Conservation (phyloP, 257 asterid genomes). For the Verbena officinalis region DNA sequence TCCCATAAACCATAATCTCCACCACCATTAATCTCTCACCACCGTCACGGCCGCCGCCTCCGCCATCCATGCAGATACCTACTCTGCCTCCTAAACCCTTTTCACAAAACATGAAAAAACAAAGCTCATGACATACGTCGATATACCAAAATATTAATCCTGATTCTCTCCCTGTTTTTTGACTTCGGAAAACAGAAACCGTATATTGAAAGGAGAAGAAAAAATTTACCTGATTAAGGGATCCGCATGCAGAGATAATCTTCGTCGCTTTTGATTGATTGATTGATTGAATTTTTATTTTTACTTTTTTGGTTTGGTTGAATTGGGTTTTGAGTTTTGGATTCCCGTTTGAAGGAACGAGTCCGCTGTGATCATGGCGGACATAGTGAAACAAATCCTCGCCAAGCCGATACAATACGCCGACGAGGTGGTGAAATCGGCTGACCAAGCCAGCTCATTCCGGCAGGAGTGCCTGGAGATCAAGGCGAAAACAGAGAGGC, state of each 20-base stretch:
- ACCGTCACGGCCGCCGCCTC: constrained; percentile 27
- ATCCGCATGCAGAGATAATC: neutral
- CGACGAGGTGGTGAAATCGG: constrained; percentile 54
- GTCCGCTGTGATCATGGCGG: constrained; percentile 76
- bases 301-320: neutral
- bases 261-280: neutral
- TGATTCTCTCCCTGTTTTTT: neutral
- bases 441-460: constrained; percentile 55
- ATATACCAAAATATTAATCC: neutral
- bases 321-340: neutral
- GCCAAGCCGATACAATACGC: constrained; percentile 67
- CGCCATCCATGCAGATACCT: constrained; percentile 27
- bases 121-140: neutral
- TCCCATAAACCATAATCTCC: constrained; percentile 20
- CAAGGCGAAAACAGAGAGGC: constrained; percentile 53
- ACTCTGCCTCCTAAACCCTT: constrained; percentile 14
- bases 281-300: no score
- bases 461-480: constrained; percentile 59
- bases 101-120: neutral
- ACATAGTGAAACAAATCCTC: constrained; percentile 67
- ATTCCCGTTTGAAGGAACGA: neutral
- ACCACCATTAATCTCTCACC: constrained; percentile 20
- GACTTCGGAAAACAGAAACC: neutral
- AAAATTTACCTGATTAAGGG: neutral
- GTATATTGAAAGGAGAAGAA: no score